Percentiles rank a stretch among this genome's conserved stretches.
phyloP scores from a whole-genome alignment of 2,329 filamentous ascomycete species.

The Rutstroemia sp. region DNA sequence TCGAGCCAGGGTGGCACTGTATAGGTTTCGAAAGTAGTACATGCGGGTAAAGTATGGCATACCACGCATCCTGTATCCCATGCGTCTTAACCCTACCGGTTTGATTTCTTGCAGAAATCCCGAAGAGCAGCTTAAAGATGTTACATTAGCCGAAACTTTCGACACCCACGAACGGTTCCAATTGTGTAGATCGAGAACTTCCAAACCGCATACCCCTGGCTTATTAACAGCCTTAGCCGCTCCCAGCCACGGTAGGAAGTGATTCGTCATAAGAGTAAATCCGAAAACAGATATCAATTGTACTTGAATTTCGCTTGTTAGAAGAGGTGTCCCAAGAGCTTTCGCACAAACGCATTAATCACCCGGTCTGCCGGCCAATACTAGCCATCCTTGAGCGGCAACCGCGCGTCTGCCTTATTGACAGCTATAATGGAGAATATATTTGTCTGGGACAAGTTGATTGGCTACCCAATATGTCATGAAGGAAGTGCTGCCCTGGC shows the following conservation, averaged over 20 bases:
- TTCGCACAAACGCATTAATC: no score
- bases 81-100: neutral
- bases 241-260: neutral
- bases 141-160: neutral
- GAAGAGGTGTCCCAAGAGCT: no score
- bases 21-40: neutral
- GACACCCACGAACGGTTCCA: neutral
- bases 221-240: neutral
- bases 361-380: no score
- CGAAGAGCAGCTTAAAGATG: neutral
- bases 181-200: neutral
- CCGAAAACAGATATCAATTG: neutral
- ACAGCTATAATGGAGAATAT: no score
- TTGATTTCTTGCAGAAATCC: neutral
- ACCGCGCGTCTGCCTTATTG: no score
- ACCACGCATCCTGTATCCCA: neutral
- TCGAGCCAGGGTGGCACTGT: no score
- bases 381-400: no score
- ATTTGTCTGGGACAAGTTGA: no score
- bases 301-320: neutral
- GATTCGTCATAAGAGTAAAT: neutral
- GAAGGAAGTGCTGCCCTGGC: no score
- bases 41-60: neutral
- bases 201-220: neutral
- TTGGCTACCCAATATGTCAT: no score